Percentiles rank a stretch among this genome's conserved stretches.
These are phyloP conservation scores for Talaromyces amestolkiae DNA, from an alignment of 2,329 filamentous ascomycete genomes.

Conservation along the genomic window DNA sequence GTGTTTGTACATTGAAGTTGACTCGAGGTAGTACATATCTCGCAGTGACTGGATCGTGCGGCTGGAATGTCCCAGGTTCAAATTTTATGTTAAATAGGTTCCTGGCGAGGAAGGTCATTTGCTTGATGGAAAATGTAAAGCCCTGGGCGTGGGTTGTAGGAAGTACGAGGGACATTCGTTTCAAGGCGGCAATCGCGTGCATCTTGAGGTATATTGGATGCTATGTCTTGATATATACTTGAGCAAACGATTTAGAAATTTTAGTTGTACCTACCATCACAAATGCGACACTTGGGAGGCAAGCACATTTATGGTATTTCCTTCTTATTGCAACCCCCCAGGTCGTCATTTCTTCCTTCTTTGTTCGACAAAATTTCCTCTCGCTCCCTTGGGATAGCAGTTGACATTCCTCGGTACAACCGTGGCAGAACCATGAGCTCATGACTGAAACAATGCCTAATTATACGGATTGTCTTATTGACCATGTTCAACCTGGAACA, in stretches of 20 bases:
- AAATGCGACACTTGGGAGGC: no score
- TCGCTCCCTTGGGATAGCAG: no score
- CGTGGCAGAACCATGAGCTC: no score
- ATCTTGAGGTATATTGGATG: neutral
- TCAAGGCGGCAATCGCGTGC: neutral
- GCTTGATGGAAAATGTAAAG: conserved; percentile 8
- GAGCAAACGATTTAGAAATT: neutral
- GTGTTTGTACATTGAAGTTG: no score
- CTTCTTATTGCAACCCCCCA: no score
- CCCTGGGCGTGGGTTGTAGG: neutral
- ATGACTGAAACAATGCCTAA: no score
- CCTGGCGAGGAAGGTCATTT: conserved; percentile 10
- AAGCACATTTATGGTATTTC: no score
- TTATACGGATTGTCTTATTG: no score
- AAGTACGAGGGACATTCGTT: neutral
- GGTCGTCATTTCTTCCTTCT: no score
- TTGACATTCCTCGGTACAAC: no score
- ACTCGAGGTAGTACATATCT: neutral
- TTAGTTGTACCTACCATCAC: neutral
- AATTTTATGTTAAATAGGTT: conserved; percentile 10
- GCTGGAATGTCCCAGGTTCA: conserved; percentile 4
- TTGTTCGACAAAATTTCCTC: no score
- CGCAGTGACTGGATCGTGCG: conserved; percentile 7
- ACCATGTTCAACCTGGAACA: neutral
- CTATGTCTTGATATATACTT: neutral